Percentiles rank a stretch among this genome's conserved stretches.
These are phyloP conservation scores for Paramecium sonneborni DNA, from an alignment of 73 alveolate species.

Conservation along the genomic window DNA sequence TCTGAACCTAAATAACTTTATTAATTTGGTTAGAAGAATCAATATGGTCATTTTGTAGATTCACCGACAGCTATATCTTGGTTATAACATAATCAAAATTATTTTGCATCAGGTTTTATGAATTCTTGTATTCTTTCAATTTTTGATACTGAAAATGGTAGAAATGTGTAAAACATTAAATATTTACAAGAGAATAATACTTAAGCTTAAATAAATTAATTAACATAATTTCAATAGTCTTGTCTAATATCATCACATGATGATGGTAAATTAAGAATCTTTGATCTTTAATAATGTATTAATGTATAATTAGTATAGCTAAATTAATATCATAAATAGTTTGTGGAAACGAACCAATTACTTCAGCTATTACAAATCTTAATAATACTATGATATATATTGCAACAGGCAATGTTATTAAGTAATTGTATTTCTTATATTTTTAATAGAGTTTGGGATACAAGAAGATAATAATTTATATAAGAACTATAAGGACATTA, in stretches of 20 bases:
- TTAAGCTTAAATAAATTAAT: constrained; percentile 19
- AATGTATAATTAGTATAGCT: background rate
- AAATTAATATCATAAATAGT: constrained; percentile 32
- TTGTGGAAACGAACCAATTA: constrained; percentile 63
- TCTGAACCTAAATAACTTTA: background rate
- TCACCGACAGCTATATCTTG: constrained; percentile 59
- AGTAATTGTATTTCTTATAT: background rate
- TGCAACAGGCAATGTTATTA: constrained; percentile 36
- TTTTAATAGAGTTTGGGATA: constrained; percentile 66
- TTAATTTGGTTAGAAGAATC: constrained; percentile 36
- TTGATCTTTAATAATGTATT: constrained; percentile 54
- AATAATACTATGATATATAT: background rate
- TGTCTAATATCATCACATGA: constrained; percentile 63
- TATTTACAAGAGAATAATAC: background rate
- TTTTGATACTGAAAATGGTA: constrained; percentile 58
- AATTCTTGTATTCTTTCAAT: background rate
- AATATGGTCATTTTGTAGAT: constrained; percentile 40
- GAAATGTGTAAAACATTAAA: constrained; percentile 28
- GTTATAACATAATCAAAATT: constrained; percentile 19
- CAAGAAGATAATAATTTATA: constrained; percentile 55
- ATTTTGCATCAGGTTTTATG: constrained; percentile 60
- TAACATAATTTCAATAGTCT: background rate
- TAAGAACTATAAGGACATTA: constrained; percentile 61
- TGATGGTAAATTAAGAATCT: constrained; percentile 63
- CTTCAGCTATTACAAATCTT: constrained; percentile 40